Base-by-base conservation (phyloP, 2,329 filamentous ascomycete genomes). In the Drechslera avenae region DNA sequence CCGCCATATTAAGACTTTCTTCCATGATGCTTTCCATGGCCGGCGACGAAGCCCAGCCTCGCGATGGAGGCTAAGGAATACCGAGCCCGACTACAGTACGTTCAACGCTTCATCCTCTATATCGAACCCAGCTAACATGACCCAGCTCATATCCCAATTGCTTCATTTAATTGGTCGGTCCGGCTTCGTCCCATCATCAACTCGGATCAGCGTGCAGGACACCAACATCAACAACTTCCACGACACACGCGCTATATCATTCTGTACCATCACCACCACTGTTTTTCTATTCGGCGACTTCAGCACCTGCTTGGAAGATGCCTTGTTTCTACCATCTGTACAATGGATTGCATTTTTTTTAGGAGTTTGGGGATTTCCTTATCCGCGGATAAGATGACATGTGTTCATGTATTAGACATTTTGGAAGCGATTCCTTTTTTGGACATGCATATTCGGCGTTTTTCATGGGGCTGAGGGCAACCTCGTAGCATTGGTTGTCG, bases 11-110 rank as follows among this genome's bases (percentile, higher is more conserved):
- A 31, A 53, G 46, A 48, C 44, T 51, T 50, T 56, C 56, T 23
- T 49, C 63, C 2, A 57, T 51, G 37, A 56, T 62, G 54, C 55
- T 46, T 7, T 51, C 44, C 16, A 66, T 51, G 56, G 51, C 46
- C 19, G 48, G 32, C 17, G 56, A 59, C 28, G 60, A 59, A 3
- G 50, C 63, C 4, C 59, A 69, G 43, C 65, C 67, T 4, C 61
- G 70, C 23, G 63, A 67, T 47, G 70, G 70, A 39, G 69, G 69
- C 28, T 73, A 71, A 67, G 31, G 30, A 7, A 1, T 16, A 17
- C 10, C 2, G 13, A 39, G 12, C 13, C 19, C 30, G 23, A 14
- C 39, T 31, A 19, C 16, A 26, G 62, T 62, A 56, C 30, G 63
- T 58, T 10, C 5, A 23, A 14, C 8, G 5, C 17, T 39, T 17